Base-by-base conservation (phyloP, 2,329 filamentous ascomycete genomes). In the Pyrenochaeta sp. region DNA sequence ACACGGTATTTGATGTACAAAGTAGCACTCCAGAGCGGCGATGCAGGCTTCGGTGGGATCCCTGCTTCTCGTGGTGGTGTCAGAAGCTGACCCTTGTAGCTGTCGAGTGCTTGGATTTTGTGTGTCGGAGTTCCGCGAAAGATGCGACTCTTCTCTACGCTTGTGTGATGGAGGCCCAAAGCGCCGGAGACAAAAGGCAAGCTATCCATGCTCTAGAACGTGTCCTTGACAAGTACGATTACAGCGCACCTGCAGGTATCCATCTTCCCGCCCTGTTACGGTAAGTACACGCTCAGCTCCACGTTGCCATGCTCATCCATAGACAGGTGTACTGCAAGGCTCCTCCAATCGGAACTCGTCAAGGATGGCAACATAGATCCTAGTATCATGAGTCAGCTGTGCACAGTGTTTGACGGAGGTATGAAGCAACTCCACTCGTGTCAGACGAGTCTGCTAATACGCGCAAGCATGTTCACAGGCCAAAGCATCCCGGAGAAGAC, bases 1-100 rank as follows among this genome's bases (percentile, higher is more conserved):
- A 92, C 90, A 2, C 82, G 85, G 36, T 95, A 92, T 70, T 75
- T 96, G 27, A 86, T 91, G 78, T 96, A 92, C 76, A 92, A 91
- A 70, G 81, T 89, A 19, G 87, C 90, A 0, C 76, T 95, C 2
- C 82, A 85, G 46, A 82, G 78, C 19, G 81, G 81, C 57, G 85
- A 93, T 65, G 72, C 78, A 37, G 83, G 86, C 2, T 71, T 84
- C 42, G 80, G 83, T 84, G 74, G 66, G 71, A 2, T 8, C 9
- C n/a, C 9, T 22, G 1, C 34, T 24, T n/a, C 22, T 19, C 13
- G 8, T 19, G 8, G 2, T 19, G 5, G 2, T 19, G 5, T 15
- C 3, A 39, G 3, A 10, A 19, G 50, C 66, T 68, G 50, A 73
- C 51, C 34, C 15, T 25, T 19, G 0, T 84, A 72, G 89, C 89